These are phyloP conservation scores for Apiotrichum siamense DNA, from an alignment of 1,284 basidiomycete genomes.

Conservation along the genomic window DNA sequence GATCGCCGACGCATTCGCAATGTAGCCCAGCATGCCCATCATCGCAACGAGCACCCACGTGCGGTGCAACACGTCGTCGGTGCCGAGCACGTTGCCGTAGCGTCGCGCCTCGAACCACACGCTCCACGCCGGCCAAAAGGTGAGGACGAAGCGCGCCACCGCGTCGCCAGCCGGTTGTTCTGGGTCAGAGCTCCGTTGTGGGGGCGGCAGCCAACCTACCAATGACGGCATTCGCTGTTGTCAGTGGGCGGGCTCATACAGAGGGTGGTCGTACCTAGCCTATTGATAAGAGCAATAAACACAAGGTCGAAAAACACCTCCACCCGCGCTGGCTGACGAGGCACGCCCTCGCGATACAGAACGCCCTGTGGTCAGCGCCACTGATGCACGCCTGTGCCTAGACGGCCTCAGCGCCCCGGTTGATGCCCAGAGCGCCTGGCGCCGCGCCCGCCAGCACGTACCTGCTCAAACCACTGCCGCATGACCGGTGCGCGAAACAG, in stretches of 20 bases:
- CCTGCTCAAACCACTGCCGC: no score
- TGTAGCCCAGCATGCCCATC: constrained; percentile 40
- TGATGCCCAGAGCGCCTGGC: no score
- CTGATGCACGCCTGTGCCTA: no score
- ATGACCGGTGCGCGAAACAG: no score
- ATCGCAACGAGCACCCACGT: constrained; percentile 41
- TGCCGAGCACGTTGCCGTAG: constrained; percentile 37
- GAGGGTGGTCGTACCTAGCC: constrained; percentile 26
- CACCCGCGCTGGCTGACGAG: constrained; percentile 25
- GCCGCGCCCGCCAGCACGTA: no score
- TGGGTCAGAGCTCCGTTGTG: no score
- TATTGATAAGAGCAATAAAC: constrained; percentile 46
- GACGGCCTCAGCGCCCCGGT: no score
- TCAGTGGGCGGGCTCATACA: background rate
- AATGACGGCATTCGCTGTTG: background rate
- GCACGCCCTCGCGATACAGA: constrained; percentile 20
- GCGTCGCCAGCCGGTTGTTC: constrained; percentile 22
- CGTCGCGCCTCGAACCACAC: constrained; percentile 45
- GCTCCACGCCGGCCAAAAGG: constrained; percentile 40
- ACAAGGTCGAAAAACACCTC: constrained; percentile 48
- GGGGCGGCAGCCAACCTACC: no score
- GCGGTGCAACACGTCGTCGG: constrained; percentile 43
- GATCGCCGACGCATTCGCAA: constrained; percentile 43
- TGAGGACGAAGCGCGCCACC: constrained; percentile 29
- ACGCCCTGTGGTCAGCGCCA: no score